A percentile compares a stretch with the other conserved stretches of the same genome.
These are phyloP conservation scores for Mycotypha africana DNA, from an alignment of 371 early-diverging fungal species.

Conservation along the genomic window DNA sequence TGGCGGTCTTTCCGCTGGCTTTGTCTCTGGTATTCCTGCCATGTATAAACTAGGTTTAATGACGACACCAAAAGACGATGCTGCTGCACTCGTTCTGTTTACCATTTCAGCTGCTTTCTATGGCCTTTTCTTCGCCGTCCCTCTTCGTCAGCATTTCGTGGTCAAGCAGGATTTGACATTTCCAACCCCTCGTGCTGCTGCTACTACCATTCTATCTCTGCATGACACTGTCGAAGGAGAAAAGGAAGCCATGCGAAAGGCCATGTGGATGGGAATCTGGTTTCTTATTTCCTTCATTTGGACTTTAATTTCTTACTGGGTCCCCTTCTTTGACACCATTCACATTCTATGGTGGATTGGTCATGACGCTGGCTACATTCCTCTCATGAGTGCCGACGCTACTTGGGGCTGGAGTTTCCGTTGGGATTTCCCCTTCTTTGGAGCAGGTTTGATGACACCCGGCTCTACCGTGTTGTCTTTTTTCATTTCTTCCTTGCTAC, in stretches of 20 bases:
- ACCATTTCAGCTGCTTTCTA: constrained; percentile 59
- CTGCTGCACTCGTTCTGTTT: constrained; percentile 48
- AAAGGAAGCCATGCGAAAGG: constrained; percentile 33
- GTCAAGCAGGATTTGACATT: constrained; percentile 66
- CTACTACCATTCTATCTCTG: constrained; percentile 59
- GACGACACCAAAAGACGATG: constrained; percentile 43
- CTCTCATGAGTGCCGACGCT: constrained; percentile 46
- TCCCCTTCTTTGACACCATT: constrained; percentile 47
- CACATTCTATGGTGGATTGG: constrained; percentile 61
- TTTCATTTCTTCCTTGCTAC: constrained; percentile 48
- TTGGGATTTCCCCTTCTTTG: constrained; percentile 61
- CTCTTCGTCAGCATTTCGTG: constrained; percentile 66
- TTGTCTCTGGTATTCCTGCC: constrained; percentile 70
- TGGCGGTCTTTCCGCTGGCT: constrained; percentile 64
- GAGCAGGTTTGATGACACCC: constrained; percentile 68
- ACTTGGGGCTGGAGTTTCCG: constrained; percentile 55
- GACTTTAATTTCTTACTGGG: constrained; percentile 47
- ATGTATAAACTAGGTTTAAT: constrained; percentile 62
- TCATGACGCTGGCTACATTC: constrained; percentile 29
- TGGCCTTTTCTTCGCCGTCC: constrained; percentile 72
- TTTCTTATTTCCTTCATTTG: constrained; percentile 44
- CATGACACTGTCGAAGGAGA: constrained; percentile 47
- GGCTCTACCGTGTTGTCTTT: constrained; percentile 52
- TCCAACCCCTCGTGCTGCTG: constrained; percentile 69
- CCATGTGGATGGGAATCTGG: constrained; percentile 45